Conservation (phyloP, 768 basidiomycete genomes). For the Pulveroboletus sp. region DNA sequence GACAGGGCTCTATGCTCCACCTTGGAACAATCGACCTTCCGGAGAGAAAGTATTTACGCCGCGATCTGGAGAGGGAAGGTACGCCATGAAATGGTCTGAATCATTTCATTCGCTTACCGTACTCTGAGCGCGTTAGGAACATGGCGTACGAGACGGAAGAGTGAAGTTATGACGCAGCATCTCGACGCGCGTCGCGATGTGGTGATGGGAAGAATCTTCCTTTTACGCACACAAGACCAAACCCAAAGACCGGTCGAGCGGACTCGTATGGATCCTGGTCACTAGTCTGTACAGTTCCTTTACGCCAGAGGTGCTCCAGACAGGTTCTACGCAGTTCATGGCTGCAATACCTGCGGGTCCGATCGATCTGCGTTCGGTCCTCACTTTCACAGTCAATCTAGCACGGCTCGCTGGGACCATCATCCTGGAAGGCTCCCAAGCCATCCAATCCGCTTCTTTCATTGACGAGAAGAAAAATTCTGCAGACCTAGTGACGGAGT, state of each 20-base stretch:
- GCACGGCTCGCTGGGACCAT: conserved; percentile 68
- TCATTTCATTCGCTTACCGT: conserved; percentile 45
- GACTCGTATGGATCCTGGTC: background rate
- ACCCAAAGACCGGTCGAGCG: background rate
- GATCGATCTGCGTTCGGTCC: conserved; percentile 52
- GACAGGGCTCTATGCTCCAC: conserved; percentile 38
- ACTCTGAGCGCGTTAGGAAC: conserved; percentile 96
- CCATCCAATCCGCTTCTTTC: conserved; percentile 53
- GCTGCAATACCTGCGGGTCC: conserved; percentile 20
- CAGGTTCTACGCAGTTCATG: conserved; percentile 1
- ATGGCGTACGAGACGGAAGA: conserved; percentile 38
- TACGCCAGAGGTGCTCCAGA: background rate
- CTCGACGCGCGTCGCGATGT: conserved; percentile 31
- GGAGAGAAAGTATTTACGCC: conserved; percentile 99
- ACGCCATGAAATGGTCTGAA: background rate
- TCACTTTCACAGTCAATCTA: conserved; percentile 60
- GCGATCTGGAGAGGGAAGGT: conserved; percentile 56
- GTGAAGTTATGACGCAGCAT: conserved; percentile 25
- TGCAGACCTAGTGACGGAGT: conserved; percentile 92
- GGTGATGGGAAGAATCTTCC: conserved; percentile 30
- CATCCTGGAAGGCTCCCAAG: conserved; percentile 72
- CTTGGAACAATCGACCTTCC: conserved; percentile 97
- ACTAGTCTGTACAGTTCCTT: background rate
- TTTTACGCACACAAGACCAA: conserved; percentile 8
- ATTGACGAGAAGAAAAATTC: conserved; percentile 87